Percentiles rank a stretch among this genome's conserved stretches.
These are phyloP conservation scores for Prunus padus DNA, from an alignment of 306 rosid genomes.

Conservation along the genomic window DNA sequence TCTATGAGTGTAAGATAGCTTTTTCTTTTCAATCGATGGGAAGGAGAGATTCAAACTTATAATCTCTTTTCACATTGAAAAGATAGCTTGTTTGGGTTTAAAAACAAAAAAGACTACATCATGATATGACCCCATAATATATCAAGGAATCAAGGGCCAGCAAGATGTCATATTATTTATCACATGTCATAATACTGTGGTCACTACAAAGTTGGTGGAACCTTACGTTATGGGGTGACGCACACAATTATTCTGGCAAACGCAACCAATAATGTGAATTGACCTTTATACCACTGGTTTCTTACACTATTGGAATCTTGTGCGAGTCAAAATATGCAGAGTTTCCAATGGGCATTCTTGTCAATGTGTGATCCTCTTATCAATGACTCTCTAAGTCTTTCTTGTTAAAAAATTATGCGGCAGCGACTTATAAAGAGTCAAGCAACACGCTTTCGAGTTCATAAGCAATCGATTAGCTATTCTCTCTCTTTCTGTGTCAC, in stretches of 20 bases:
- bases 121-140: background rate
- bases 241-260: background rate
- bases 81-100: too few relatives aligned
- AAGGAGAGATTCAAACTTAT: too few relatives aligned
- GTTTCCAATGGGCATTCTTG: constrained; percentile 11
- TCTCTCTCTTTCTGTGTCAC: background rate
- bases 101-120: background rate
- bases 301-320: background rate
- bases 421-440: constrained; percentile 23
- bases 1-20: too few relatives aligned
- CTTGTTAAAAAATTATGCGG: background rate
- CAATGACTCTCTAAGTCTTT: background rate
- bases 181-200: background rate
- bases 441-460: constrained; percentile 22
- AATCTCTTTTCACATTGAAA: too few relatives aligned
- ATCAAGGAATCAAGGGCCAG: constrained; percentile 9
- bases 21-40: too few relatives aligned
- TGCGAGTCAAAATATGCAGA: background rate
- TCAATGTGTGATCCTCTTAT: background rate
- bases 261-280: background rate
- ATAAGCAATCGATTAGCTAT: background rate
- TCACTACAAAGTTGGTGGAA: constrained; percentile 14
- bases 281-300: background rate
- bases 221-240: constrained; percentile 22
- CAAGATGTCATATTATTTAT: background rate